phyloP scores from a whole-genome alignment of 352 stramenopile species.

The Phytophthora chlamydospora region DNA sequence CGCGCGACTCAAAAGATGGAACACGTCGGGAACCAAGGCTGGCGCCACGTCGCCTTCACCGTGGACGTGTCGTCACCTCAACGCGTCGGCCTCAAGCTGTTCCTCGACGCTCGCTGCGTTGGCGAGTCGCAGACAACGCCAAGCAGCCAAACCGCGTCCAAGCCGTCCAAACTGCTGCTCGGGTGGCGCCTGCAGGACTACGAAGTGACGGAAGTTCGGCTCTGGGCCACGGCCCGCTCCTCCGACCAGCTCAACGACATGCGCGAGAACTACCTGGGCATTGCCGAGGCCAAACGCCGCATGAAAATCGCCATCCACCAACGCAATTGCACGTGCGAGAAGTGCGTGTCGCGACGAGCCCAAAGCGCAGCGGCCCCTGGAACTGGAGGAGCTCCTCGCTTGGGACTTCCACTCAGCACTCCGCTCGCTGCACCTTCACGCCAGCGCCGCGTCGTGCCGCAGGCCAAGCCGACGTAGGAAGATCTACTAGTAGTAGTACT shows the following conservation, averaged over 20 bases:
- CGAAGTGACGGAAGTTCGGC: slow-evolving; percentile 79
- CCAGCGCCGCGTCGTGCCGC: slow-evolving; percentile 45
- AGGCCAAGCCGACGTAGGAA: slow-evolving; percentile 32
- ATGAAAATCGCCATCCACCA: slow-evolving; percentile 89
- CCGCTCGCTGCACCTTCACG: slow-evolving; percentile 55
- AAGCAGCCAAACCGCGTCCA: slow-evolving; percentile 46
- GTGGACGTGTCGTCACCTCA: slow-evolving; percentile 62
- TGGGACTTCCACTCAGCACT: slow-evolving; percentile 35
- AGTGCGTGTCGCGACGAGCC: slow-evolving; percentile 65
- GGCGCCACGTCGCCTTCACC: slow-evolving; percentile 78
- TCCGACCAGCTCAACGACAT: slow-evolving; percentile 79
- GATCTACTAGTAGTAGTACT: slow-evolving; percentile 1
- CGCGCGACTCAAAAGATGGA: slow-evolving; percentile 49
- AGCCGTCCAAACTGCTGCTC: slow-evolving; percentile 55
- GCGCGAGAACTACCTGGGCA: slow-evolving; percentile 88
- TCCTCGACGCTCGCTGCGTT: slow-evolving; percentile 61
- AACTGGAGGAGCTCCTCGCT: slow-evolving; percentile 9
- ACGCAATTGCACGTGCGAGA: slow-evolving; percentile 82
- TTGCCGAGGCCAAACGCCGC: slow-evolving; percentile 79
- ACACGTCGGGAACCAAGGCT: slow-evolving; percentile 34
- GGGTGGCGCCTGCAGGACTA: slow-evolving; percentile 56
- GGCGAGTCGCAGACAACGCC: slow-evolving; percentile 48
- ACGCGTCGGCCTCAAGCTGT: slow-evolving; percentile 61
- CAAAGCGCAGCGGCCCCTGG: slow-evolving; percentile 37
- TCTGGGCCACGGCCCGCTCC: slow-evolving; percentile 78